These are phyloP conservation scores for Tausonia pullulans DNA, from an alignment of 1,284 basidiomycete species.

Conservation along the genomic window DNA sequence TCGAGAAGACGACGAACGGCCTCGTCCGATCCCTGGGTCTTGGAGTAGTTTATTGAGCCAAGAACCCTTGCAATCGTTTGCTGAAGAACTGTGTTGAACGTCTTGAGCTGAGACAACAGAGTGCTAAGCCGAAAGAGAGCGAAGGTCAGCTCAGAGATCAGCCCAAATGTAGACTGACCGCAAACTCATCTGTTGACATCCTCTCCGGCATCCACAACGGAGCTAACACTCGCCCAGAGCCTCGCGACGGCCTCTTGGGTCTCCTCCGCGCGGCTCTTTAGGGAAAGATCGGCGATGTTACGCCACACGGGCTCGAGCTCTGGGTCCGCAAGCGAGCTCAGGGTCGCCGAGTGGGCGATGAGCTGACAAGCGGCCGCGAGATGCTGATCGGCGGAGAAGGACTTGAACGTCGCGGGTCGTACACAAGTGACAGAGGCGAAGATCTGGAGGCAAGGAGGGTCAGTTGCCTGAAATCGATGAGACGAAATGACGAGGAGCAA, in stretches of 20 bases:
- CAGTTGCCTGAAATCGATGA: too few relatives aligned
- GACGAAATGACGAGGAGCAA: too few relatives aligned
- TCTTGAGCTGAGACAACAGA: slow-evolving; percentile 54
- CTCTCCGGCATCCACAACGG: slow-evolving; percentile 49
- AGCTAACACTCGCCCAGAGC: slow-evolving; percentile 52
- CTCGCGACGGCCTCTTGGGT: slow-evolving; percentile 65
- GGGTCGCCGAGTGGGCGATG: slow-evolving; percentile 54
- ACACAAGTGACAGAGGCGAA: slow-evolving; percentile 38
- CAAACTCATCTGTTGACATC: slow-evolving; percentile 56
- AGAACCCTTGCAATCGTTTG: slow-evolving; percentile 69
- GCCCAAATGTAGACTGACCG: slow-evolving; percentile 6
- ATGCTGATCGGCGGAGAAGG: slow-evolving; percentile 60
- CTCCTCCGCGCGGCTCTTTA: slow-evolving; percentile 51
- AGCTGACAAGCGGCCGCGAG: slow-evolving; percentile 62
- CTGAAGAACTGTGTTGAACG: slow-evolving; percentile 48
- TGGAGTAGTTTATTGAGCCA: slow-evolving; percentile 56
- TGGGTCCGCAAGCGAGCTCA: slow-evolving; percentile 28
- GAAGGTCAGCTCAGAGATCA: slow-evolving; percentile 9
- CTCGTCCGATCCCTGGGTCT: slow-evolving; percentile 43
- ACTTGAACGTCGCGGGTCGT: slow-evolving; percentile 45
- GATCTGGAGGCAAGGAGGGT: slow-evolving; percentile 20
- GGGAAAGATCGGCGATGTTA: slow-evolving; percentile 54
- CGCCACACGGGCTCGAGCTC: slow-evolving; percentile 50
- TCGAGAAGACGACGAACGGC: slow-evolving; percentile 51
- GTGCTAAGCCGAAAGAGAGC: slow-evolving; percentile 33